Evolutionary conservation across 352 stramenopile genomes (phyloP).

Genomic region (Phytophthora constricta): DNA sequence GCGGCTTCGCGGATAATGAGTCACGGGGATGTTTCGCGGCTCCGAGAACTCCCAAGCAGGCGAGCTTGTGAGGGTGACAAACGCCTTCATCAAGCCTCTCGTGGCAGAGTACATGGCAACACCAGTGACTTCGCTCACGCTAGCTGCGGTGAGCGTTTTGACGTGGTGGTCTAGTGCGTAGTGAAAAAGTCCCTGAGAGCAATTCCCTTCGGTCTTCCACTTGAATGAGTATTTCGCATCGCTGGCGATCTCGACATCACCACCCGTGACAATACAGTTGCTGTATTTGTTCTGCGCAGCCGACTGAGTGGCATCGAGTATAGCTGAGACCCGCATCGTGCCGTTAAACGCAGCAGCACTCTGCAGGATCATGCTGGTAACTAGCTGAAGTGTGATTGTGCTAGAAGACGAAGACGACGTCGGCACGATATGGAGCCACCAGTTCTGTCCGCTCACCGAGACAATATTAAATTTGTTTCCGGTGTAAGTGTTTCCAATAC

Average conservation of each 20-base stretch:
- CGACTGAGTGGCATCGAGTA: slow-evolving; percentile 48
- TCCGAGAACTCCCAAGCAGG: slow-evolving; percentile 61
- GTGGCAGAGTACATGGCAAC: slow-evolving; percentile 58
- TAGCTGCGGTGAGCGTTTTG: slow-evolving; percentile 52
- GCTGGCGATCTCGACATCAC: slow-evolving; percentile 43
- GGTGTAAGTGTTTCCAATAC: slow-evolving; percentile 33
- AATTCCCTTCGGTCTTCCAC: slow-evolving; percentile 65
- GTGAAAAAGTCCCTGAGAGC: slow-evolving; percentile 62
- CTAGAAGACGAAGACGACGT: slow-evolving; percentile 22
- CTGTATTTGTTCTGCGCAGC: slow-evolving; percentile 66
- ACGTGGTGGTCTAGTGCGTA: slow-evolving; percentile 68
- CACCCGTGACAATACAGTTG: slow-evolving; percentile 67
- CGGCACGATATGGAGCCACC: slow-evolving; percentile 60
- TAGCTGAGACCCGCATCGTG: slow-evolving; percentile 49
- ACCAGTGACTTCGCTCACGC: slow-evolving; percentile 39
- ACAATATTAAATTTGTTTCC: slow-evolving; percentile 58
- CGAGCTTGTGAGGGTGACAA: slow-evolving; percentile 51
- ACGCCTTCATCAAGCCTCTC: slow-evolving; percentile 58
- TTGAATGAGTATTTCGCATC: slow-evolving; percentile 64
- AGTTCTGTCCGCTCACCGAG: slow-evolving; percentile 60
- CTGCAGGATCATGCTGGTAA: slow-evolving; percentile 56
- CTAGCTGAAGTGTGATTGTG: slow-evolving; percentile 43
- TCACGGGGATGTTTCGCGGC: slow-evolving; percentile 47
- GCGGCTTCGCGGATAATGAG: slow-evolving; percentile 62
- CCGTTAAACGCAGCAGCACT: slow-evolving; percentile 46